Percentiles rank a stretch among this genome's conserved stretches.
phyloP scores from a whole-genome alignment of 2,329 filamentous ascomycete species.

The Aspergillus spinulosporus region DNA sequence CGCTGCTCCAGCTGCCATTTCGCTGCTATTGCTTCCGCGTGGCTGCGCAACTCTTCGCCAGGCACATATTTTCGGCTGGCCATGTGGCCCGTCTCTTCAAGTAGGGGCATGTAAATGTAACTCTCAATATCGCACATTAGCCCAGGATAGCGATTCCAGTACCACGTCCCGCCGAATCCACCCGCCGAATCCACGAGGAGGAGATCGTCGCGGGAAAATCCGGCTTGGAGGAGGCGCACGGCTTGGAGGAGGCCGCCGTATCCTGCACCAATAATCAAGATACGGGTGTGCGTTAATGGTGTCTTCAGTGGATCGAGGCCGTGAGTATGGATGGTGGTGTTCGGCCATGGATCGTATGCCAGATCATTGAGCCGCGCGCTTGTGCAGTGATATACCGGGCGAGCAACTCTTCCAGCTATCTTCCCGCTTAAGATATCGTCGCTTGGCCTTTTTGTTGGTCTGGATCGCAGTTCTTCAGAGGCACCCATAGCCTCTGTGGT shows the following conservation, averaged over 20 bases:
- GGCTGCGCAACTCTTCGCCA: constrained; percentile 13
- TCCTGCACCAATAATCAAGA: constrained; percentile 1
- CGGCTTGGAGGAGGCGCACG: constrained; percentile 1
- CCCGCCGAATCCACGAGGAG: neutral
- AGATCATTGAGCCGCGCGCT: too few relatives aligned
- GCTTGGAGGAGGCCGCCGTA: neutral
- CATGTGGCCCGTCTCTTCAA: constrained; percentile 18
- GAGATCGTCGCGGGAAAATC: neutral
- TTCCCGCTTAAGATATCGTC: too few relatives aligned
- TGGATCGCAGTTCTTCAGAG: too few relatives aligned
- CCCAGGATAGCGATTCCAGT: constrained; percentile 53
- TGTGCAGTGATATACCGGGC: too few relatives aligned
- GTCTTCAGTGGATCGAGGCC: too few relatives aligned
- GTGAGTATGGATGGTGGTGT: too few relatives aligned
- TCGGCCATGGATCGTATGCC: too few relatives aligned
- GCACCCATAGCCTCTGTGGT: too few relatives aligned
- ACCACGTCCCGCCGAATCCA: constrained; percentile 38
- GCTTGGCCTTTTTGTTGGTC: too few relatives aligned
- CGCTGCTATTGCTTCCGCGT: constrained; percentile 13
- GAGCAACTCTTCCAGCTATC: too few relatives aligned
- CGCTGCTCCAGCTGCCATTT: neutral
- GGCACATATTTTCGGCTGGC: constrained; percentile 12
- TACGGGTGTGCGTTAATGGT: too few relatives aligned
- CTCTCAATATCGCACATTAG: constrained; percentile 59
- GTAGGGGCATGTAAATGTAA: constrained; percentile 35